Evolutionary conservation across 2,329 filamentous ascomycete genomes (phyloP), one percentile per base, ranked within the genome.

Genomic region (Neurospora crassa): DNA sequence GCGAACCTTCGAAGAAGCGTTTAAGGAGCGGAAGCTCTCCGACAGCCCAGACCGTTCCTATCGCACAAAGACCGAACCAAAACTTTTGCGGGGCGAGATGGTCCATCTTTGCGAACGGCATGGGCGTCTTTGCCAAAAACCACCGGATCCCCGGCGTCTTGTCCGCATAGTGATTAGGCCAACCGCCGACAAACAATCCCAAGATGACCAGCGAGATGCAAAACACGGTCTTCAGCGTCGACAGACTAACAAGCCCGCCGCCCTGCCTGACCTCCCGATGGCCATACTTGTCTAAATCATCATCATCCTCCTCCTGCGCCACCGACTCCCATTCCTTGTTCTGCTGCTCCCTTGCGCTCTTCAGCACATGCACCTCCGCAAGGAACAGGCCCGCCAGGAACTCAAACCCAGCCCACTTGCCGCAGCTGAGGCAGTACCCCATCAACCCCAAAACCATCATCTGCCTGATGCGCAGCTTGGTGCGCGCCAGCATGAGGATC

Each of bases 321-420:
- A 18, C 71, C 7, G 69, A 73, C 42, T 76, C 76, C 73, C 73
- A 75, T 63, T 71, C 71, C 71, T 74, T 76, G 14, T 73, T 67
- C 20, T 71, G 72, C 29, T 63, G 53, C 29, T 63, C 53, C 11
- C 72, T 68, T 5, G 72, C 71, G 10, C 77, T 73, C 73, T 82
- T 79, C 18, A 81, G 75, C n/a, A 84, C 76, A 40, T 81, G 81
- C 4, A 82, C 72, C 75, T 86, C 83, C 18, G 83, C 83, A 5
- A 85, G 77, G 47, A 83, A 78, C 78, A 85, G 79, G 11, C 84
- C 84, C 2, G 79, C 79, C 11, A 85, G 73, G 72, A 86, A 86
- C 74, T 85, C 83, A 37, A 83, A 80, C 1, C 78, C 81, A 8
- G 80, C 84, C 83, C 78, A 83, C 72, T 79, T 80, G 34, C 81